Evolutionary conservation across 352 stramenopile species (phyloP).

Genomic region (Globisporangium takayamanum): DNA sequence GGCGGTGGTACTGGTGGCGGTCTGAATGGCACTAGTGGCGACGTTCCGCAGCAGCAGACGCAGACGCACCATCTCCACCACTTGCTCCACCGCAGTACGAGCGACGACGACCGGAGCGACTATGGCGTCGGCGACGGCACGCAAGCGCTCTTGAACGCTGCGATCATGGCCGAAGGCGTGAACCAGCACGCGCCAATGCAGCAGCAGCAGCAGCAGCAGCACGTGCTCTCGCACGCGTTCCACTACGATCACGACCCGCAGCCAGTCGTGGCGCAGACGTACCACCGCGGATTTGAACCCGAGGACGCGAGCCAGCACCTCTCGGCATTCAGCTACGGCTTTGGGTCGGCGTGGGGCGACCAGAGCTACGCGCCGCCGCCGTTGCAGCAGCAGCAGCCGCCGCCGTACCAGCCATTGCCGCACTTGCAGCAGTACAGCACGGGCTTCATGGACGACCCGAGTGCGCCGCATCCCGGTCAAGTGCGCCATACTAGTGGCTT

Average conservation of each 20-base stretch:
- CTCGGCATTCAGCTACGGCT: conserved; percentile 22
- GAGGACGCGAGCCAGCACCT: conserved; percentile 41
- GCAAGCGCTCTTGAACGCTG: conserved; percentile 56
- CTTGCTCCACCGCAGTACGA: conserved; percentile 14
- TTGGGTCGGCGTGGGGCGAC: conserved; percentile 19
- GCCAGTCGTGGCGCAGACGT: conserved; percentile 15
- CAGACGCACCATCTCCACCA: conserved; percentile 15
- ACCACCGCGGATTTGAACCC: conserved; percentile 56
- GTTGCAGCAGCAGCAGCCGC: conserved; percentile 3
- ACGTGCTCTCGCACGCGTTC: conserved; percentile 2
- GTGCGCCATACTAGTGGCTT: background rate
- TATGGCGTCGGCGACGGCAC: conserved; percentile 52
- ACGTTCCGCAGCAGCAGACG: conserved; percentile 1
- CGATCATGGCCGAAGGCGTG: conserved; percentile 67
- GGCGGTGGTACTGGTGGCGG: background rate
- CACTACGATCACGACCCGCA: conserved; percentile 11
- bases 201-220: conserved; percentile 14
- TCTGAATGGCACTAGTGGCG: conserved; percentile 9
- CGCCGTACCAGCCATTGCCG: conserved; percentile 11
- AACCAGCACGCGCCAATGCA: conserved; percentile 26
- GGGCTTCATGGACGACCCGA: background rate
- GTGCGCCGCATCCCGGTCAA: background rate
- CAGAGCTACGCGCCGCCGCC: conserved; percentile 12
- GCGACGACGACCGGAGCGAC: conserved; percentile 19
- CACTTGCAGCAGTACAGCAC: conserved; percentile 20